phyloP scores from a whole-genome alignment of 805 yeast species.

The Isabelozyma gotoi region DNA sequence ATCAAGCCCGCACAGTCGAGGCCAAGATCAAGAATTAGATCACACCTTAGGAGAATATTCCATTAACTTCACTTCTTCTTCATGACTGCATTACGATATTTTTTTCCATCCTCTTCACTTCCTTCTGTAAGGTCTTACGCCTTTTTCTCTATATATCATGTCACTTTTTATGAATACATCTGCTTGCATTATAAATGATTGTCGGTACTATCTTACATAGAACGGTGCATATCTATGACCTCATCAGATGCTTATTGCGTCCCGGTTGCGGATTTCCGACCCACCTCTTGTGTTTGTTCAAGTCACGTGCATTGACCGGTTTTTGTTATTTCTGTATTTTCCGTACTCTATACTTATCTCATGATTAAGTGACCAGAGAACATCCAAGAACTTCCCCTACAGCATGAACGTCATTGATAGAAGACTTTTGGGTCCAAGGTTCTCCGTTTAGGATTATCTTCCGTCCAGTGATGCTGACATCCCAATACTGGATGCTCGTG shows the following conservation, averaged over 20 bases:
- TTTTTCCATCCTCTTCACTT: not conserved
- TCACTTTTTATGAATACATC: not conserved
- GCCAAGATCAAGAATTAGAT: not conserved
- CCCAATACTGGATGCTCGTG: conserved; percentile 6
- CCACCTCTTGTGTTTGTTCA: no score
- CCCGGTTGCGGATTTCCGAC: no score
- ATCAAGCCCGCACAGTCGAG: not conserved
- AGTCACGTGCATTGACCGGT: no score
- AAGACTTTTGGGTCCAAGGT: conserved; percentile 79
- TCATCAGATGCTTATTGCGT: no score
- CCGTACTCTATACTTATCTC: not conserved
- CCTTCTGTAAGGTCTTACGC: no score
- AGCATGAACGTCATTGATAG: conserved; percentile 57
- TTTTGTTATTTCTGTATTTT: no score
- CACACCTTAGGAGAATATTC: not conserved
- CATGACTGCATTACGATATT: not conserved
- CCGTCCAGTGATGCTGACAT: conserved; percentile 1
- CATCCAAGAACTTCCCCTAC: not conserved
- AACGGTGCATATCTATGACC: no score
- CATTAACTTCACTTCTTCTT: not conserved
- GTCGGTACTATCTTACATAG: no score
- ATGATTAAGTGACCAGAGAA: no score
- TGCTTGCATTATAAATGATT: not conserved
- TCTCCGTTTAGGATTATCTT: conserved; percentile 18
- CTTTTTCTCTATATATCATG: not conserved